Conservation (phyloP, 1,139 yeast genomes). For the Hansenula lynferdii region DNA sequence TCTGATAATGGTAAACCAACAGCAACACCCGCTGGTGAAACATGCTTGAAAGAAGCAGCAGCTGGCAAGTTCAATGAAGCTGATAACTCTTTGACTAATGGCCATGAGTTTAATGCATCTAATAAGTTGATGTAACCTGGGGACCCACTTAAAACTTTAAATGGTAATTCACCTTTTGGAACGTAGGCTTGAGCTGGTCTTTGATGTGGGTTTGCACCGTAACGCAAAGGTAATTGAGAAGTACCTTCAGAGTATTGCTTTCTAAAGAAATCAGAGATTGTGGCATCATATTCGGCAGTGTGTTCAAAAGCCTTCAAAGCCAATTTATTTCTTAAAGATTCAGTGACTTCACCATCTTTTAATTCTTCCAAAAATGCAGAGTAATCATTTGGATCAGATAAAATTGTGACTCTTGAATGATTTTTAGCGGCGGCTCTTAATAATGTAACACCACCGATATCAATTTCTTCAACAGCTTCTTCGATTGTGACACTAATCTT, state of each 20-base stretch:
- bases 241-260: conserved; percentile 90
- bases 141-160: conserved; percentile 88
- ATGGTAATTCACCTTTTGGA: conserved; percentile 78
- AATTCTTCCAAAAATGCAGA: conserved; percentile 81
- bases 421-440: conserved; percentile 98
- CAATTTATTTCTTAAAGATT: conserved; percentile 69
- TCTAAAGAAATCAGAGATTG: conserved; percentile 95
- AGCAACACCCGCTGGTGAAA: conserved; percentile 98
- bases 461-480: conserved; percentile 98
- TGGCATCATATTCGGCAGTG: conserved; percentile 95
- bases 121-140: conserved; percentile 96
- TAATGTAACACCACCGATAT: conserved; percentile 96
- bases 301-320: conserved; percentile 98
- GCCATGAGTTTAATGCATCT: conserved; percentile 98
- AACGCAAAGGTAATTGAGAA: conserved; percentile 89
- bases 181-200: conserved; percentile 98
- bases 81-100: conserved; percentile 91
- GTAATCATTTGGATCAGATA: conserved; percentile 93
- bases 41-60: conserved; percentile 98
- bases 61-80: conserved; percentile 96
- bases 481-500: conserved; percentile 93
- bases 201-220: conserved; percentile 99
- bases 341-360: conserved; percentile 63
- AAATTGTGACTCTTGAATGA: conserved; percentile 91
- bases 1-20: conserved; percentile 92